Evolutionary conservation across 495 filamentous ascomycete species (phyloP), one percentile per base, ranked within the genome.

Genomic region (Tuber aestivum): DNA sequence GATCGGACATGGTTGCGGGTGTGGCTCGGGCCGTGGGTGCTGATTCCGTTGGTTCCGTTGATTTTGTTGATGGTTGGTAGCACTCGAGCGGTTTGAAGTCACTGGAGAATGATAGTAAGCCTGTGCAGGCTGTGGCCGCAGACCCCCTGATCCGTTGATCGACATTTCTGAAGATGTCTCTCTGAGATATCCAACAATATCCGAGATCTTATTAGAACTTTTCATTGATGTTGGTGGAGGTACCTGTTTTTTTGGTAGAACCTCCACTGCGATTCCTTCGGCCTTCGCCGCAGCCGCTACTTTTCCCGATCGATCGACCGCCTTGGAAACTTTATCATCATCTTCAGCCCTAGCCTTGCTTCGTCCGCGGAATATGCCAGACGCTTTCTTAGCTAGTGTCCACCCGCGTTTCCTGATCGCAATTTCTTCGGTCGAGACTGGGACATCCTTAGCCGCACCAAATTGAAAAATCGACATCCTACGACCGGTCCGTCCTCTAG

Each of bases 41-140:
- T n/a, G n/a, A n/a, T n/a, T n/a, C 50, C 68, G 78, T 70, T 23
- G 76, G 72, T 79, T 72, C 72, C 35, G 72, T 79, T 70, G 76
- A 79, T 40, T 79, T 75, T 37, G 48, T 27, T 12, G 23, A 56
- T 27, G 14, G 56, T 68, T 75, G 27, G 72, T 75, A 38, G 78
- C 72, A 65, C 78, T 77, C 35, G 78, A 79, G 69, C 65, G 61
- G 61, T 75, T 71, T 48, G 74, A 72, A 73, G 77, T 68, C 78
- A 78, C 72, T 72, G 78, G 72, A 73, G 78, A 79, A 79, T 79
- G 78, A 79, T 79, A 79, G 70, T 79, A 79, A 69, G 78, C 78
- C 78, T 32, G 74, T 79, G 72, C 42, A 75, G 78, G 78, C 73
- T 79, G 72, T 12, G 72, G 78, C 77, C 79, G 72, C 21, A 70